Percentiles rank a stretch among this genome's conserved stretches.
phyloP scores from a whole-genome alignment of 805 yeast genomes.

The Lipomyces yamanashiensis region DNA sequence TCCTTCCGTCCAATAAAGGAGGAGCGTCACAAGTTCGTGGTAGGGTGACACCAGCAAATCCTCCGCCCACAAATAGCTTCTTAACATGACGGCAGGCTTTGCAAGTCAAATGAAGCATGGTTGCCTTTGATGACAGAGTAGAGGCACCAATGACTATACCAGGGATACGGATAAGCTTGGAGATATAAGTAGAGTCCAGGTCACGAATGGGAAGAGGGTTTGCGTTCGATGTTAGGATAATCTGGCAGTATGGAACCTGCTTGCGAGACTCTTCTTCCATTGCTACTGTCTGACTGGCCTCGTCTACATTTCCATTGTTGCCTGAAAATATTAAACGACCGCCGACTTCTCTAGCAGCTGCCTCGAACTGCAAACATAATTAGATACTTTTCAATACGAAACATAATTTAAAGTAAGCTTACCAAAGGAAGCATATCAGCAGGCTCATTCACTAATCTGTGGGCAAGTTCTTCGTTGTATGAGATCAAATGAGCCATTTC shows the following conservation, averaged over 20 bases:
- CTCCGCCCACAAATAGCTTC: slow-evolving; percentile 62
- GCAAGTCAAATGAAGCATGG: slow-evolving; percentile 81
- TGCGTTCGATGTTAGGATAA: slow-evolving; percentile 74
- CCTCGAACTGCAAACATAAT: slow-evolving; percentile 30
- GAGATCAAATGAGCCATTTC: slow-evolving; percentile 83
- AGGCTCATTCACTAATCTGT: slow-evolving; percentile 83
- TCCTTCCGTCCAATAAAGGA: slow-evolving; percentile 51
- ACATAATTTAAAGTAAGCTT: slow-evolving; percentile 57
- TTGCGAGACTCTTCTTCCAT: slow-evolving; percentile 53
- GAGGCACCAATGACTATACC: slow-evolving; percentile 94
- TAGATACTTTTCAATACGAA: background rate
- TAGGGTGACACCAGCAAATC: slow-evolving; percentile 70
- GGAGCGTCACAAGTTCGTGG: slow-evolving; percentile 69
- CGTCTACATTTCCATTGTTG: slow-evolving; percentile 30
- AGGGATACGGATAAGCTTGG: slow-evolving; percentile 86
- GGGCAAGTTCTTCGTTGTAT: slow-evolving; percentile 87
- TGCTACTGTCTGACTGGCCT: slow-evolving; percentile 31
- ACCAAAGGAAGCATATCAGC: slow-evolving; percentile 40
- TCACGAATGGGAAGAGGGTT: slow-evolving; percentile 75
- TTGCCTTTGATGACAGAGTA: slow-evolving; percentile 84
- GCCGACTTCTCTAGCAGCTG: slow-evolving; percentile 64
- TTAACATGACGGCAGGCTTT: slow-evolving; percentile 83
- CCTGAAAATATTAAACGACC: slow-evolving; percentile 55
- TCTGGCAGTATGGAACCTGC: slow-evolving; percentile 80
- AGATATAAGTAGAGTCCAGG: slow-evolving; percentile 82